Evolutionary conservation across 768 basidiomycete genomes (phyloP).

Genomic region (Paxillus ammoniavirescens): DNA sequence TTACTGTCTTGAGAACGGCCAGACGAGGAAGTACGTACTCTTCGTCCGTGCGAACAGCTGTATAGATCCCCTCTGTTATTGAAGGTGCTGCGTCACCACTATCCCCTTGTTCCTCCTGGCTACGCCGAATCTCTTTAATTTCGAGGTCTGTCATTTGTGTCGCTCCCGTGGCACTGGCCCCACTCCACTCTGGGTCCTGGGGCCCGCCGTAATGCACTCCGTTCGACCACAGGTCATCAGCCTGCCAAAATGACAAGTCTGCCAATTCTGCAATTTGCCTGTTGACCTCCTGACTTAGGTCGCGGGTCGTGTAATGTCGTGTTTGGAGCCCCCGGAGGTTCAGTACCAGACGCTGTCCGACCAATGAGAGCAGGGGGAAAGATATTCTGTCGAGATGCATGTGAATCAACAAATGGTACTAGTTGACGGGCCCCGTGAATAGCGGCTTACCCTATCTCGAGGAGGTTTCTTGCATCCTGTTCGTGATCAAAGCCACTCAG

Average conservation of each 20-base stretch:
- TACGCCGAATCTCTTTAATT: not conserved
- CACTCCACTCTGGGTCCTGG: not conserved
- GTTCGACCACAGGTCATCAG: not conserved
- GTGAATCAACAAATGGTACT: not conserved
- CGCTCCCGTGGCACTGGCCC: not conserved
- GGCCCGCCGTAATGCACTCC: not conserved
- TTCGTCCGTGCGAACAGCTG: not conserved
- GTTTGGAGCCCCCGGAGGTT: constrained; percentile 15
- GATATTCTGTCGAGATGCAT: constrained; percentile 8
- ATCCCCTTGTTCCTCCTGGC: not conserved
- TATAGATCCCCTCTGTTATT: not conserved
- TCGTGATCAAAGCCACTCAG: not conserved
- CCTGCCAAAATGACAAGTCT: not conserved
- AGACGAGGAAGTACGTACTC: not conserved
- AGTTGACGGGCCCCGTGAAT: not conserved
- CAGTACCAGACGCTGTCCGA: constrained; percentile 24
- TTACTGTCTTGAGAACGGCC: too few species aligned
- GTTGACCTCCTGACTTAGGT: constrained; percentile 21
- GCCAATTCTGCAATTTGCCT: constrained; percentile 12
- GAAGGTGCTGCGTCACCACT: too few species aligned
- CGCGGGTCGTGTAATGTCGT: constrained; percentile 1
- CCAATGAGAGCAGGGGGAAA: constrained; percentile 10
- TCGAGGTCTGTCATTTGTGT: not conserved
- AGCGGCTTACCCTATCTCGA: constrained; percentile 4
- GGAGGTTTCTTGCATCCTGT: constrained; percentile 13